Evolutionary conservation across 345 rosid species (phyloP), one percentile per base, ranked within the genome.

Genomic region (Ceriops decandra): DNA sequence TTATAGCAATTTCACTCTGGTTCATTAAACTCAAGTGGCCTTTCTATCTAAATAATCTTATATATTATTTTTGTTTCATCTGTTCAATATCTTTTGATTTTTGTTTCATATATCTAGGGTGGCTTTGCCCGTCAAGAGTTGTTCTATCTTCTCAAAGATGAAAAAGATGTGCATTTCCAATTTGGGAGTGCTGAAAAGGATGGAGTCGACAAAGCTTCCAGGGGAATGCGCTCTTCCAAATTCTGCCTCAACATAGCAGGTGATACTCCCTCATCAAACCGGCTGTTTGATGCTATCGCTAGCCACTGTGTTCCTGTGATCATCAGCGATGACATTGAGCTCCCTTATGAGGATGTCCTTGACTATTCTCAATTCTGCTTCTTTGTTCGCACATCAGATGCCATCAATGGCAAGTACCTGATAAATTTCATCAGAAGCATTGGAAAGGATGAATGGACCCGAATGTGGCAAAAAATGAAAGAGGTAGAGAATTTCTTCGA

Each of bases 181-280:
- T 91, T 87, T 1, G 99, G 97, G 5, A 95, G 84, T 65, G 89
- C 88, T 28, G 82, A 69, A 38, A 87, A 82, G 15, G 81, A 85
- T 56, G 99, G 99, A 59, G 38, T 90, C 59, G 72, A 26, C 53
- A 79, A 84, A 83, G 96, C 97, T 22, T 76, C 88, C 20, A 69
- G 59, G 26, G 99, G 99, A 11, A 95, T 95, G 99, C 86, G 78
- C 70, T 68, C 85, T 6, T 90, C 97, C 15, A 95, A 91, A 74
- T 95, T 95, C 67, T 95, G 99, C 66, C 95, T 91, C 74, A 91
- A 90, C 82, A 88, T 95, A 21, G 99, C 97, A 8, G 97, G 99
- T 0, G 99, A 95, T 69, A 95, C 99, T 8, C 99, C 99, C 7
- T 95, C 96, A 2, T 89, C 97, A 3, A 93, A 91, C 71, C 96